Evolutionary conservation across 2,329 filamentous ascomycete genomes (phyloP).

Genomic region (Xylariaceae sp.): DNA sequence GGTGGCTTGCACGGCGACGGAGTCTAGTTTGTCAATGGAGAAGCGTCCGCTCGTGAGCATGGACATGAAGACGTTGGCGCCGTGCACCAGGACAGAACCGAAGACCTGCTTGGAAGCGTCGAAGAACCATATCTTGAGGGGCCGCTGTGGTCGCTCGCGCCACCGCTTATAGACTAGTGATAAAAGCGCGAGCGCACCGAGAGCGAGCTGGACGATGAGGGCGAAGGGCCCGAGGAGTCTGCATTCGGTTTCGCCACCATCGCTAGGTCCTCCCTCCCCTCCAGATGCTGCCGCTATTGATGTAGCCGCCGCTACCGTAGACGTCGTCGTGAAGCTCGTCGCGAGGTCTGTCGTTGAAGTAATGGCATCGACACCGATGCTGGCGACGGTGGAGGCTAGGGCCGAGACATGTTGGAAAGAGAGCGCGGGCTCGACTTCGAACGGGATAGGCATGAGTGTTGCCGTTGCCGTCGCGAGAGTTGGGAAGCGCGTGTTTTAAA

Average conservation of each 20-base stretch:
- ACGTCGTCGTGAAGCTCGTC: constrained; percentile 10
- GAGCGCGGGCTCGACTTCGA: constrained; percentile 11
- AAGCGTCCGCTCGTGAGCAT: constrained; percentile 90
- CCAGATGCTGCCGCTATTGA: constrained; percentile 21
- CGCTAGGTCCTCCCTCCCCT: constrained; percentile 34
- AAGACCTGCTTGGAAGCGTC: constrained; percentile 97
- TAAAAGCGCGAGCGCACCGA: constrained; percentile 77
- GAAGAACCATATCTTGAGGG: constrained; percentile 96
- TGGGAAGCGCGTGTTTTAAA: background rate
- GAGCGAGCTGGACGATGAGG: constrained; percentile 79
- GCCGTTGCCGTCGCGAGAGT: constrained; percentile 3
- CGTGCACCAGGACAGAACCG: constrained; percentile 84
- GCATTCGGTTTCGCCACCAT: constrained; percentile 67
- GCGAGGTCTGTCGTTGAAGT: constrained; percentile 18
- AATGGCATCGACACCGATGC: constrained; percentile 21
- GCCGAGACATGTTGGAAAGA: constrained; percentile 16
- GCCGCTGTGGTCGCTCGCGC: constrained; percentile 85
- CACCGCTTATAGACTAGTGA: constrained; percentile 91
- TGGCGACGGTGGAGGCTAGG: constrained; percentile 18
- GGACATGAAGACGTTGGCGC: constrained; percentile 92
- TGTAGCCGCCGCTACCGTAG: constrained; percentile 17
- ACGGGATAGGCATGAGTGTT: constrained; percentile 25
- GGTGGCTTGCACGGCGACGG: constrained; percentile 37
- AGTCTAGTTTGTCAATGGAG: constrained; percentile 56
- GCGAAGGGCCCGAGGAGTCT: constrained; percentile 86